Conservation (phyloP, 192 early-diverging fungal genomes). For the Coemansia guatemalensis region DNA sequence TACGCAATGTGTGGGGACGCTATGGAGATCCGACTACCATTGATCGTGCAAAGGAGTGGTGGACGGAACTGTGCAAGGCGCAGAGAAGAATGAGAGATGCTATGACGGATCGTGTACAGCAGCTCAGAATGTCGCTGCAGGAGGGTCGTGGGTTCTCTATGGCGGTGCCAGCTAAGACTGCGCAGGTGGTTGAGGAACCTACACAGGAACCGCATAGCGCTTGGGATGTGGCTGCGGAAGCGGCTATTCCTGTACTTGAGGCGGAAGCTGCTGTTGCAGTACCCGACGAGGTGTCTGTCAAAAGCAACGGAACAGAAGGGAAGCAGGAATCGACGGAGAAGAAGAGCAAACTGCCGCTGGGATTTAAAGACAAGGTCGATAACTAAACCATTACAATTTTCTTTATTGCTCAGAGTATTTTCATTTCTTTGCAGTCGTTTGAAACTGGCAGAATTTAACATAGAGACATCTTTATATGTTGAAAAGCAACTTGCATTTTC, state of each 20-base stretch:
- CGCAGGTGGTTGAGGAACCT: background rate
- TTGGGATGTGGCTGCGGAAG: background rate
- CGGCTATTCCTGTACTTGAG: conserved; percentile 1
- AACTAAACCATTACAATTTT: background rate
- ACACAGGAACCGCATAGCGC: background rate
- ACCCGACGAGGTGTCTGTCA: too few species aligned
- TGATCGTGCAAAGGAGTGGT: conserved; percentile 7
- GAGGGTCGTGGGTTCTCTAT: conserved; percentile 25
- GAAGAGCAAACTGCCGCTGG: conserved; percentile 30
- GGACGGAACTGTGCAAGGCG: background rate
- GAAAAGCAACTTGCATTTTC: background rate
- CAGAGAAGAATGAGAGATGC: background rate
- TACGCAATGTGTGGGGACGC: conserved; percentile 48
- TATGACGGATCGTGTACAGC: conserved; percentile 20
- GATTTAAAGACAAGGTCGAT: conserved; percentile 23
- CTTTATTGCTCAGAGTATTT: too few species aligned
- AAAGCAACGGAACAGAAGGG: background rate
- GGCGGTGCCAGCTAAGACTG: background rate
- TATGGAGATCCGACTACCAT: conserved; percentile 44
- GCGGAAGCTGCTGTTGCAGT: background rate
- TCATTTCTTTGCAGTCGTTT: background rate
- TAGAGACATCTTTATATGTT: too few species aligned
- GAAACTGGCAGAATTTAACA: too few species aligned
- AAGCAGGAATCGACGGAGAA: background rate
- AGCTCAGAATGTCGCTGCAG: conserved; percentile 39